phyloP scores from a whole-genome alignment of 768 basidiomycete genomes.

The Pisolithus tinctorius region DNA sequence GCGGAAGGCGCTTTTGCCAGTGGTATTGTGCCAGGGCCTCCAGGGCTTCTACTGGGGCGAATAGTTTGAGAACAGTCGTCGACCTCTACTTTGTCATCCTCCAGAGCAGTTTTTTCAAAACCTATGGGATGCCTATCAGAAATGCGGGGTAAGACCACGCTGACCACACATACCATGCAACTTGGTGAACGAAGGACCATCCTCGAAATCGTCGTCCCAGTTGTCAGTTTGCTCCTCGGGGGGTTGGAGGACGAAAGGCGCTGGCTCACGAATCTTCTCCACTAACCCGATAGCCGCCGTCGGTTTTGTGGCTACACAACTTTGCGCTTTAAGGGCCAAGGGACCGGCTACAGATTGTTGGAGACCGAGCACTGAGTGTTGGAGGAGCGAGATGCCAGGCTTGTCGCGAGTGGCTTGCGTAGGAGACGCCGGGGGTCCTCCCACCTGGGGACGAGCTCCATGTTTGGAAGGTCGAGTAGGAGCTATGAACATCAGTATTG shows the following conservation, averaged over 20 bases:
- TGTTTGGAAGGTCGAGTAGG: constrained; percentile 72
- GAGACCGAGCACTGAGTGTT: constrained; percentile 27
- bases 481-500: constrained; percentile 34
- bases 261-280: constrained; percentile 43
- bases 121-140: constrained; percentile 29
- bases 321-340: constrained; percentile 16
- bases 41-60: constrained; percentile 67
- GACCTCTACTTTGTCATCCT: constrained; percentile 46
- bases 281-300: constrained; percentile 24
- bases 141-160: not conserved
- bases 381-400: constrained; percentile 19
- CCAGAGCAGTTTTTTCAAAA: constrained; percentile 53
- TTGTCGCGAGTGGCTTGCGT: constrained; percentile 28
- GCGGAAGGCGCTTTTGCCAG: constrained; percentile 56
- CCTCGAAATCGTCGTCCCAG: constrained; percentile 99
- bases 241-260: constrained; percentile 58
- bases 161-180: constrained; percentile 45
- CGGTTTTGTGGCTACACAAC: constrained; percentile 13
- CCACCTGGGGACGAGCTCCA: constrained; percentile 34
- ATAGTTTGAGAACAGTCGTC: constrained; percentile 83
- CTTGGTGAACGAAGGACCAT: constrained; percentile 84
- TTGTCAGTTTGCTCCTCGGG: constrained; percentile 89
- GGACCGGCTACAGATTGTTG: constrained; percentile 31
- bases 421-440: constrained; percentile 40
- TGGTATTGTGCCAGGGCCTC: constrained; percentile 40